Base-by-base conservation (phyloP, 2,329 filamentous ascomycete species). In the Stachybotrys elegans region DNA sequence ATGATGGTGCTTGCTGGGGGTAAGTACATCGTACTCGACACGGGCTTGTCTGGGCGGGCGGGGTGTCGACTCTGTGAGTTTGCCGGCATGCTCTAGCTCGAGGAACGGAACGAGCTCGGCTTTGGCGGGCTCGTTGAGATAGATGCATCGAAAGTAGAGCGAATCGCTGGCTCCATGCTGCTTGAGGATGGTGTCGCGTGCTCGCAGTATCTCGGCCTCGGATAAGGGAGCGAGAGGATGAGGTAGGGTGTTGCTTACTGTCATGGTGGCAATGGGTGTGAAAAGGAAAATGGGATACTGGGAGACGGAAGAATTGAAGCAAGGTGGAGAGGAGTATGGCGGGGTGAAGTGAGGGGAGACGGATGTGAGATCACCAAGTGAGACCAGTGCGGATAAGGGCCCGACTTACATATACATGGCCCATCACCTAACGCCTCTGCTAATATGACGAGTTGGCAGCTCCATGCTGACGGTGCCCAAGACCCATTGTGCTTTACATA, bases 51-150 rank as follows among this genome's bases (percentile, higher is more conserved):
- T 70, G 2, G 72, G 63, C 7, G 75, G 62, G 17, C 71, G 65
- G 39, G 65, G 65, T 4, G 65, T 67, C 9, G 57, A 54, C 2
- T 69, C 67, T 0, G 73, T 62, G 11, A 73, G 57, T 17, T 62
- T 58, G 4, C 75, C 73, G n/a, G 65, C 67, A 49, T 83, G 75
- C 56, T 86, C 82, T 4, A 78, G 78, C 40, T 81, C 76, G 19
- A 85, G 67, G 53, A 82, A 86, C 2, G 71, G 71, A 6, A 81
- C 57, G 7, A 83, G 69, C 29, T 78, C 70, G 29, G 66, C 66
- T 62, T 84, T 86, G 22, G 71, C 66, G 2, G 82, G 81, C 51
- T 86, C 81, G 34, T 82, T 68, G 6, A 84, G 67, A 39, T 76
- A 83, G 29, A 88, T 77, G 41, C 75, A 71, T 55, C 86, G 84